phyloP scores from a whole-genome alignment of 306 rosid genomes.

The Trifolium pratense region DNA sequence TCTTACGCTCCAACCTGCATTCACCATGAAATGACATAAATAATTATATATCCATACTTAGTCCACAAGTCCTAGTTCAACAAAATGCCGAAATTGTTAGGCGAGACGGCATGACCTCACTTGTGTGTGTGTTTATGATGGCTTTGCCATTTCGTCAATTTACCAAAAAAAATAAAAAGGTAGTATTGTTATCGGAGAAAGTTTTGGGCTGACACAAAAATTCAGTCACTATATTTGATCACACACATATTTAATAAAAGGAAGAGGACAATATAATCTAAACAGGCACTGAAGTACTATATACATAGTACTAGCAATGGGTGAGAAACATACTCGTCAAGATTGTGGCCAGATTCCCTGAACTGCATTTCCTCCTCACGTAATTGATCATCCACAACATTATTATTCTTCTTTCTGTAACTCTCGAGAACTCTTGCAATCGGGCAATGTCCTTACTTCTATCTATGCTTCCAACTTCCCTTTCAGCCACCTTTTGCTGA shows the following conservation, averaged over 20 bases:
- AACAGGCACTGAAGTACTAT: not conserved
- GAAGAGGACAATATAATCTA: conserved; percentile 30
- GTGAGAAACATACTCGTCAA: conserved; percentile 78
- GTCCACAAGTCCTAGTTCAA: too few relatives aligned
- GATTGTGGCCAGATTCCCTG: conserved; percentile 87
- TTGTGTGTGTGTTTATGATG: not conserved
- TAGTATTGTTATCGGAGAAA: too few relatives aligned
- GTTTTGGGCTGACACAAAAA: too few relatives aligned
- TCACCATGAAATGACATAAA: too few relatives aligned
- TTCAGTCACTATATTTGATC: too few relatives aligned
- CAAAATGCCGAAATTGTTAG: too few relatives aligned
- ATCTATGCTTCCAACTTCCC: conserved; percentile 79
- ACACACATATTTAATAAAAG: not conserved
- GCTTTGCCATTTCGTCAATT: too few relatives aligned
- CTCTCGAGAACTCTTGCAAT: conserved; percentile 78
- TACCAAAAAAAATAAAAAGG: too few relatives aligned
- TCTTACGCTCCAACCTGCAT: conserved; percentile 83
- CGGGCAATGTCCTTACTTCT: conserved; percentile 80
- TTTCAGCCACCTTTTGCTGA: conserved; percentile 91
- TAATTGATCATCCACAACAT: too few relatives aligned
- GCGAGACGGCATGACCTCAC: conserved; percentile 6
- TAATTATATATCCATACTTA: too few relatives aligned
- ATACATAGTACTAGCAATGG: not conserved
- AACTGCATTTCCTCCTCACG: conserved; percentile 81
- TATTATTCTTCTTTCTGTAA: conserved; percentile 76